phyloP scores from a whole-genome alignment of 306 rosid genomes.

The Corylus americana region DNA sequence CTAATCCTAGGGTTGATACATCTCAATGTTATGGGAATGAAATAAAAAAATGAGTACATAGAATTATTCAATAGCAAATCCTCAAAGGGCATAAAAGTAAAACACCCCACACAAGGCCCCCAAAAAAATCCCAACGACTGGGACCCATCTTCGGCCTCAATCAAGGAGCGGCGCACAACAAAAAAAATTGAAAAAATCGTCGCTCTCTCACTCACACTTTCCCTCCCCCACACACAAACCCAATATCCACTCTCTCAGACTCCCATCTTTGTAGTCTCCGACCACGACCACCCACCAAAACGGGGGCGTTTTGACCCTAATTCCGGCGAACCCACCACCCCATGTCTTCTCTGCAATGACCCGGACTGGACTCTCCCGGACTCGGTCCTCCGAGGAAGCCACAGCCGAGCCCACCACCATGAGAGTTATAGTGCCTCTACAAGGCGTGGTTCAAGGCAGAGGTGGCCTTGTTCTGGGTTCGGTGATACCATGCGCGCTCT shows the following conservation, averaged over 20 bases:
- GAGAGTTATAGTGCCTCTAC: constrained; percentile 93
- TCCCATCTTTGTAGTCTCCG: constrained; percentile 37
- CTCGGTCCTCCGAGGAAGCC: constrained; percentile 16
- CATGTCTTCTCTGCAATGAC: constrained; percentile 39
- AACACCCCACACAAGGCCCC: too few relatives aligned
- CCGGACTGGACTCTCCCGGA: constrained; percentile 20
- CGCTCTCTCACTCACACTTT: constrained; percentile 7
- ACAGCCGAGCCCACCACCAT: constrained; percentile 37
- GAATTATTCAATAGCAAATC: constrained; percentile 6
- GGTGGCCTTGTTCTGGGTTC: constrained; percentile 92
- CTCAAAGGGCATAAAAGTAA: not conserved
- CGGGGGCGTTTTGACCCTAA: not conserved
- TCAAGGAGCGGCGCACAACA: constrained; percentile 26
- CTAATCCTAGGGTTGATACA: too few relatives aligned
- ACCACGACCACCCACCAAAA: constrained; percentile 3
- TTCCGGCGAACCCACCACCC: not conserved
- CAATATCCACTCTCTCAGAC: not conserved
- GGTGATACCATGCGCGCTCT: constrained; percentile 87
- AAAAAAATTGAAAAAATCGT: not conserved
- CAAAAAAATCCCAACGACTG: constrained; percentile 21
- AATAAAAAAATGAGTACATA: not conserved
- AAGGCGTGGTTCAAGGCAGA: constrained; percentile 85
- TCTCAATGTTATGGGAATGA: too few relatives aligned
- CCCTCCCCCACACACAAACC: not conserved
- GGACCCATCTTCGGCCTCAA: constrained; percentile 34